These are phyloP conservation scores for Primulina eburnea DNA, from an alignment of 257 asterid genomes.

Conservation along the genomic window DNA sequence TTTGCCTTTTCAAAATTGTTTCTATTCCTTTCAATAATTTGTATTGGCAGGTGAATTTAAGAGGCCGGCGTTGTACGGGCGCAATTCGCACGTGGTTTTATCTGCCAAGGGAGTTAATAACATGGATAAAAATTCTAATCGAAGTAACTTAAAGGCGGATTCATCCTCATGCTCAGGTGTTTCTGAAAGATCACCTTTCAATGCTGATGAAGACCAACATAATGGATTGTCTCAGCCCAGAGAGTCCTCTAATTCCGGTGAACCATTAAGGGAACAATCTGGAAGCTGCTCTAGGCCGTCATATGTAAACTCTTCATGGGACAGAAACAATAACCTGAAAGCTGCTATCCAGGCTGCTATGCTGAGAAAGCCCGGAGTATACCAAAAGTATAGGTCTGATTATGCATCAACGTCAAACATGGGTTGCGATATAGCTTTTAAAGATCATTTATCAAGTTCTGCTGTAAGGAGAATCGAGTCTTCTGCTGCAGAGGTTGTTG, in stretches of 20 bases:
- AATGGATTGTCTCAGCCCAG: conserved; percentile 49
- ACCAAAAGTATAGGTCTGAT: conserved; percentile 52
- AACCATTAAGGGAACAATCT: conserved; percentile 49
- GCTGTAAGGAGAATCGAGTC: conserved; percentile 35
- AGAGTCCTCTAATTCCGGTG: conserved; percentile 47
- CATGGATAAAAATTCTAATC: conserved; percentile 43
- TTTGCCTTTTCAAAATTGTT: conserved; percentile 1
- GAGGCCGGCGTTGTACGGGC: conserved; percentile 47
- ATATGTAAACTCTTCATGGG: conserved; percentile 50
- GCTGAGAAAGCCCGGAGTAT: conserved; percentile 74
- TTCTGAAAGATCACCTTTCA: conserved; percentile 40
- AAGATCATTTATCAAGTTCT: conserved; percentile 37
- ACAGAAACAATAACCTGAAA: conserved; percentile 56
- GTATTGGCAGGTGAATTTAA: conserved; percentile 58
- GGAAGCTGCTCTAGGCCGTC: conserved; percentile 53
- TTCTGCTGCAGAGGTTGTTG: conserved; percentile 42
- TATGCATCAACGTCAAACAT: conserved; percentile 38
- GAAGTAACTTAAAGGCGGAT: conserved; percentile 43
- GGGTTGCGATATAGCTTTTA: conserved; percentile 36
- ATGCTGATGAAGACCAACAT: conserved; percentile 42
- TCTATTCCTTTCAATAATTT: conserved; percentile 10
- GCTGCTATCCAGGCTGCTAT: conserved; percentile 88
- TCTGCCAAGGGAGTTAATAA: conserved; percentile 38
- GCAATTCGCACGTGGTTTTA: conserved; percentile 31
- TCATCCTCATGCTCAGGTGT: conserved; percentile 29